Conservation (phyloP, 768 basidiomycete genomes). For the Lanmaoa rubissima region DNA sequence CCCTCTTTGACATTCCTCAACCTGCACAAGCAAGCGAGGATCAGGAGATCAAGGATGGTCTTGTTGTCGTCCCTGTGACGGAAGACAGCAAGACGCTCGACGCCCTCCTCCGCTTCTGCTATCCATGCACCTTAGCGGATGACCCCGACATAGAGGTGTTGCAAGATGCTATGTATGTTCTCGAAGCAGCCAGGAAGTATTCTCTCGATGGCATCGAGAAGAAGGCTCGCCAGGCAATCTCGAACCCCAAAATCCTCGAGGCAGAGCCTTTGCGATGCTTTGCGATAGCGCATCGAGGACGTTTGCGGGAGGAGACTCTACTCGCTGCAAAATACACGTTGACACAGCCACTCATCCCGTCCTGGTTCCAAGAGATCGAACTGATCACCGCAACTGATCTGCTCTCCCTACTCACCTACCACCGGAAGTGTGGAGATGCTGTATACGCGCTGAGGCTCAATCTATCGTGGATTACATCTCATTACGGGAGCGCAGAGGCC, state of each 20-base stretch:
- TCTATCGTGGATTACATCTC: slow-evolving; percentile 14
- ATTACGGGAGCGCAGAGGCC: slow-evolving; percentile 6
- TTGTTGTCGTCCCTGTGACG: slow-evolving; percentile 17
- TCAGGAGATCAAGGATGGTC: slow-evolving; percentile 11
- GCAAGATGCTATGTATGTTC: slow-evolving; percentile 3
- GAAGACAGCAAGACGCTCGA: slow-evolving; percentile 24
- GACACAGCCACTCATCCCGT: slow-evolving; percentile 23
- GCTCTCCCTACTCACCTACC: slow-evolving; percentile 25
- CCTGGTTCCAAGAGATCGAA: slow-evolving; percentile 27
- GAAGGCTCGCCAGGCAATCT: slow-evolving; percentile 19
- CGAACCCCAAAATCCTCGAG: slow-evolving; percentile 17
- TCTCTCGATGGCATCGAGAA: slow-evolving; percentile 14
- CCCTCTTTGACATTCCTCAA: slow-evolving; percentile 33
- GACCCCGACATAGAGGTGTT: slow-evolving; percentile 18
- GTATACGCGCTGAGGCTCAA: slow-evolving; percentile 1
- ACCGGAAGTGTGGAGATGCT: slow-evolving; percentile 12
- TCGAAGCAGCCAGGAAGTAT: slow-evolving; percentile 19
- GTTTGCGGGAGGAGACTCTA: slow-evolving; percentile 21
- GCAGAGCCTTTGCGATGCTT: slow-evolving; percentile 29
- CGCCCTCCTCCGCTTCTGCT: slow-evolving; percentile 25
- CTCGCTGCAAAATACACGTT: slow-evolving; percentile 32
- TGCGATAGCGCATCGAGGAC: slow-evolving; percentile 27
- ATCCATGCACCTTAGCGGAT: slow-evolving; percentile 21
- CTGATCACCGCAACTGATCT: slow-evolving; percentile 27
- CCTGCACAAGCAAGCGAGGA: slow-evolving; percentile 6